A percentile compares a stretch with the other conserved stretches of the same genome.
Conservation (phyloP, 495 filamentous ascomycete genomes). For the Daldinia bambusicola region DNA sequence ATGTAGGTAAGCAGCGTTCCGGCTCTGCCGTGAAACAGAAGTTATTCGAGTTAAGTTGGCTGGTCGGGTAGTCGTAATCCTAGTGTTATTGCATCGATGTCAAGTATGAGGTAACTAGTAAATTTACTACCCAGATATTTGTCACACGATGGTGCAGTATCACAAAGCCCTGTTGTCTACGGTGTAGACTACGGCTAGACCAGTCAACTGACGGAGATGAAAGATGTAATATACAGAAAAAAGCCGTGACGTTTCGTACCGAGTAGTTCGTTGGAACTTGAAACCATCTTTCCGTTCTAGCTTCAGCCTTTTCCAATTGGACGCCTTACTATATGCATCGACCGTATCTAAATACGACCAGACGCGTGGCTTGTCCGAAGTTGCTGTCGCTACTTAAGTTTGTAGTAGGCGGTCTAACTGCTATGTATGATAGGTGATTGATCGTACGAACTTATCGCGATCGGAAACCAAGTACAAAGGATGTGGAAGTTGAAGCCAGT, state of each 20-base stretch:
- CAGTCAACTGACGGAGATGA: neutral
- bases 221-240: neutral
- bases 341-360: neutral
- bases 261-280: neutral
- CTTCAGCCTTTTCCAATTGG: neutral
- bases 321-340: neutral
- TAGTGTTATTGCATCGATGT: neutral
- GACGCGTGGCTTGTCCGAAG: constrained; percentile 9
- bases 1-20: constrained; percentile 2
- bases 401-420: too few relatives aligned
- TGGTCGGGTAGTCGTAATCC: neutral
- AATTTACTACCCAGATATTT: neutral
- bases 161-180: neutral
- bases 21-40: neutral
- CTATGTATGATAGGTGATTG: neutral
- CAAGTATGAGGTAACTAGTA: neutral
- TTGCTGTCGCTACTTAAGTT: neutral
- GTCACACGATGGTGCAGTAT: neutral
- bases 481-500: neutral
- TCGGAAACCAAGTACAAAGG: neutral
- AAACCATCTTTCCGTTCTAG: neutral
- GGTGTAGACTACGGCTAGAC: neutral
- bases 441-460: neutral
- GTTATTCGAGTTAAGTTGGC: neutral
- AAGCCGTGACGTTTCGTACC: constrained; percentile 2